Conservation (phyloP, 83 land plant genomes). For the Picea engelmannii region DNA sequence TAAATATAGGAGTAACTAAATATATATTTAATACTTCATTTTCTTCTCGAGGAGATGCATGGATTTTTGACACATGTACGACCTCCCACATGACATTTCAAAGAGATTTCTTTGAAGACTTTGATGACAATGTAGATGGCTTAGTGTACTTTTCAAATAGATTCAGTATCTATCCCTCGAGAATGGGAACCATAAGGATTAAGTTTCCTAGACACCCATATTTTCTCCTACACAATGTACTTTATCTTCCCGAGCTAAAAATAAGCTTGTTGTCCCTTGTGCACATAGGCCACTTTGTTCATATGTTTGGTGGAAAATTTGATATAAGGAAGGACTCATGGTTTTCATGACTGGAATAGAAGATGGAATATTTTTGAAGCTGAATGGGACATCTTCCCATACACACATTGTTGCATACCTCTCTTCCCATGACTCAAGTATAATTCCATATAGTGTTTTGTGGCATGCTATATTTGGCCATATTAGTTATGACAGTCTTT, state of each 20-base stretch:
- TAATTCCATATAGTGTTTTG: background rate
- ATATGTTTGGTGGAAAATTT: too few species aligned
- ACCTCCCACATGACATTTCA: background rate
- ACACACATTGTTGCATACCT: too few species aligned
- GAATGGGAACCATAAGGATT: background rate
- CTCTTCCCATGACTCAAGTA: background rate
- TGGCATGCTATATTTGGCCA: background rate
- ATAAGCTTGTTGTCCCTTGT: background rate
- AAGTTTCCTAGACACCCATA: background rate
- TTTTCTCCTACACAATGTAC: background rate
- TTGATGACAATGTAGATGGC: too few species aligned
- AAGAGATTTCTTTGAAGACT: background rate
- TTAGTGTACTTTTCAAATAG: too few species aligned
- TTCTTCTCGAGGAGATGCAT: background rate
- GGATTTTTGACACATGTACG: background rate
- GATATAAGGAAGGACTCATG: background rate
- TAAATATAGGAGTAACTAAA: too few species aligned
- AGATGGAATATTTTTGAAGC: background rate
- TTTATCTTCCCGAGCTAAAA: too few species aligned
- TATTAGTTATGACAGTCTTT: background rate
- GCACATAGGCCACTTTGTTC: background rate
- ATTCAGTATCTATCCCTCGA: background rate
- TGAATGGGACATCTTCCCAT: background rate
- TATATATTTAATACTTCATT: too few species aligned
- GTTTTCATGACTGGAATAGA: too few species aligned